phyloP scores from a whole-genome alignment of 2,329 filamentous ascomycete species.

The Hypoxylon sp. region DNA sequence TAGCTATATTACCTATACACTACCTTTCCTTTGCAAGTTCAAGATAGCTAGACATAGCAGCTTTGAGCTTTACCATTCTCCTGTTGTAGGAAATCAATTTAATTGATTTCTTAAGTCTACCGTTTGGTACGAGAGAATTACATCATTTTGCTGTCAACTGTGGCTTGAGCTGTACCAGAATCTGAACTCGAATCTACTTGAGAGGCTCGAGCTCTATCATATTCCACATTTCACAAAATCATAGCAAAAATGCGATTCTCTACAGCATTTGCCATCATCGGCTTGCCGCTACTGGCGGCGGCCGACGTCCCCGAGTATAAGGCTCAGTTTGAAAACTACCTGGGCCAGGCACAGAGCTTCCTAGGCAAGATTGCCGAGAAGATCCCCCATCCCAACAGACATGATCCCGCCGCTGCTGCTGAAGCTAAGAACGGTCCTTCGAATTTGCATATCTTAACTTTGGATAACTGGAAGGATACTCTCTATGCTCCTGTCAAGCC shows the following conservation, averaged over 20 bases:
- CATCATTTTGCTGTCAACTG: constrained; percentile 45
- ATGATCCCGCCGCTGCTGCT: constrained; percentile 61
- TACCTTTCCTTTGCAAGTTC: constrained; percentile 21
- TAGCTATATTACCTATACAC: background rate
- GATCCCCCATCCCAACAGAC: constrained; percentile 64
- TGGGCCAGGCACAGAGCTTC: constrained; percentile 72
- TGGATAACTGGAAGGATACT: constrained; percentile 79
- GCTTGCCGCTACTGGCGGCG: constrained; percentile 70
- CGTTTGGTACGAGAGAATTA: constrained; percentile 43
- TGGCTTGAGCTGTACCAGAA: constrained; percentile 5
- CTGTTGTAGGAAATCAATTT: constrained; percentile 13
- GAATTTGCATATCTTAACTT: constrained; percentile 71
- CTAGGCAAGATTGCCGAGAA: constrained; percentile 67
- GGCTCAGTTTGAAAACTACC: constrained; percentile 74
- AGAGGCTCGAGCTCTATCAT: constrained; percentile 24
- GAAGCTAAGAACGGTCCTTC: constrained; percentile 66
- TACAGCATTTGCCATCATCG: constrained; percentile 63
- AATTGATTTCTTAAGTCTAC: constrained; percentile 18
- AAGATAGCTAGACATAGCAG: constrained; percentile 25
- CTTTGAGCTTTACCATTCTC: constrained; percentile 16
- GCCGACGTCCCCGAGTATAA: constrained; percentile 71
- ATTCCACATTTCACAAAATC: constrained; percentile 30
- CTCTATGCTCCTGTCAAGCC: constrained; percentile 74
- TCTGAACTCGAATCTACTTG: constrained; percentile 8
- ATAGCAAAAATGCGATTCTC: constrained; percentile 71